These are phyloP conservation scores for Boletus speciosus DNA, from an alignment of 768 basidiomycete species.

Conservation along the genomic window DNA sequence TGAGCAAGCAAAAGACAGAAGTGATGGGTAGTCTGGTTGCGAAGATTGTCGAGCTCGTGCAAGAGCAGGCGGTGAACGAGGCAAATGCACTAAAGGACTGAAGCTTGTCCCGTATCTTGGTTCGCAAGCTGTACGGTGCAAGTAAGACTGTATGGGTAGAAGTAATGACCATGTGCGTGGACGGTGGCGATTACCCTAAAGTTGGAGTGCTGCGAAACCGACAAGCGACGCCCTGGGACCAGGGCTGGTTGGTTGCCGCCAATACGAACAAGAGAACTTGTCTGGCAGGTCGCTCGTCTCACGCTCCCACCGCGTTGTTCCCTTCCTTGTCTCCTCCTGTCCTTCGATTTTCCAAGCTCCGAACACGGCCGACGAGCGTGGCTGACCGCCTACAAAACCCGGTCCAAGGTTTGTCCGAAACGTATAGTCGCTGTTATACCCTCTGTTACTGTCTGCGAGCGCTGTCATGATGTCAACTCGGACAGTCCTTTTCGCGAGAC, in stretches of 20 bases:
- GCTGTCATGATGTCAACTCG: slow-evolving; percentile 18
- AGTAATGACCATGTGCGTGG: background rate
- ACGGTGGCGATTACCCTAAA: background rate
- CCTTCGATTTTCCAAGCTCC: slow-evolving; percentile 1
- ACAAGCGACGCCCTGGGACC: background rate
- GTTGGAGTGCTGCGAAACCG: background rate
- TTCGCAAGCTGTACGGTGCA: no score
- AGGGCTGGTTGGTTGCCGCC: background rate
- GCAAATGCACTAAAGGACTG: slow-evolving; percentile 1
- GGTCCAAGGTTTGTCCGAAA: background rate
- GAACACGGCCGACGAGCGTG: slow-evolving; percentile 25
- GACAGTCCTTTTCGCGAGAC: slow-evolving; percentile 24
- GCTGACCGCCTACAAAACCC: slow-evolving; percentile 18
- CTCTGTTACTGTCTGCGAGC: slow-evolving; percentile 2
- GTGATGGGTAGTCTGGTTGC: slow-evolving; percentile 71
- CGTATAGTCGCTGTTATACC: slow-evolving; percentile 13
- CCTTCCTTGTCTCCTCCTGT: slow-evolving; percentile 1
- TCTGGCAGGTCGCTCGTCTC: slow-evolving; percentile 5
- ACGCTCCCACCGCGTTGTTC: slow-evolving; percentile 24
- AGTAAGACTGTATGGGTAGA: no score
- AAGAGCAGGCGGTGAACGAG: slow-evolving; percentile 14
- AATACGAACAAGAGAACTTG: background rate
- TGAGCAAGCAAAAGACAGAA: slow-evolving; percentile 65
- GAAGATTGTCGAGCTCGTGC: slow-evolving; percentile 49
- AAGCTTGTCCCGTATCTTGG: background rate